Conservation (phyloP, 2,329 filamentous ascomycete genomes). For the Passalora sequoiae region DNA sequence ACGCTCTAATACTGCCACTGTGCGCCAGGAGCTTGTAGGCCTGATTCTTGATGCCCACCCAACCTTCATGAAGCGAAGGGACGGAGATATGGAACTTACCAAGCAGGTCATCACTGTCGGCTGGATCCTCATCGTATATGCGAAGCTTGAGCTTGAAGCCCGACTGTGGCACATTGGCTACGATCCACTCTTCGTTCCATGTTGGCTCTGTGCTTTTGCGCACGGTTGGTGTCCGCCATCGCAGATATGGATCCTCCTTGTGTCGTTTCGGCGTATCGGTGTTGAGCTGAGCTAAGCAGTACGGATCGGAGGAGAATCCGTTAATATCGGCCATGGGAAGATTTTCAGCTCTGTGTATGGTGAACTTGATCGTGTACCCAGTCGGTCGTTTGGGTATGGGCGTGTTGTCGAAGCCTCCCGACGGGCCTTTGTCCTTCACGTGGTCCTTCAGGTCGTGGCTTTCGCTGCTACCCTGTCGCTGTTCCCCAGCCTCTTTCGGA, state of each 20-base stretch:
- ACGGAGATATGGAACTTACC: conserved; percentile 76
- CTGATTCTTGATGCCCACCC: conserved; percentile 62
- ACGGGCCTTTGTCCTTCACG: conserved; percentile 42
- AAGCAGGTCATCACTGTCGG: conserved; percentile 79
- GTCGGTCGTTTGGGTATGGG: conserved; percentile 64
- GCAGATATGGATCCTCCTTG: conserved; percentile 75
- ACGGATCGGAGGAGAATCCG: conserved; percentile 77
- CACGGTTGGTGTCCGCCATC: conserved; percentile 70
- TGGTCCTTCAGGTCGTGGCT: conserved; percentile 8
- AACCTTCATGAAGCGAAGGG: conserved; percentile 55
- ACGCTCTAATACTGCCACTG: conserved; percentile 80
- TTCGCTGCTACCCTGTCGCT: conserved; percentile 14
- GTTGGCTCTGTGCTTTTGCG: conserved; percentile 65
- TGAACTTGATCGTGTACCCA: conserved; percentile 81
- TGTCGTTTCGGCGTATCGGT: conserved; percentile 68
- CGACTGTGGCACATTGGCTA: conserved; percentile 75
- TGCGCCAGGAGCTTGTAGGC: conserved; percentile 73
- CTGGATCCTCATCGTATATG: conserved; percentile 83
- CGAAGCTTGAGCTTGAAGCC: conserved; percentile 82
- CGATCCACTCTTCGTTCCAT: conserved; percentile 83
- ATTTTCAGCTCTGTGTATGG: conserved; percentile 73
- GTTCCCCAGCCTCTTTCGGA: conserved; percentile 10
- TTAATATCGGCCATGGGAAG: conserved; percentile 77
- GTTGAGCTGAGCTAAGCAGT: conserved; percentile 68
- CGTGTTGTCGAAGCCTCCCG: conserved; percentile 74